These are phyloP conservation scores for Linnemannia exigua DNA, from an alignment of 192 early-diverging fungal species.

Conservation along the genomic window DNA sequence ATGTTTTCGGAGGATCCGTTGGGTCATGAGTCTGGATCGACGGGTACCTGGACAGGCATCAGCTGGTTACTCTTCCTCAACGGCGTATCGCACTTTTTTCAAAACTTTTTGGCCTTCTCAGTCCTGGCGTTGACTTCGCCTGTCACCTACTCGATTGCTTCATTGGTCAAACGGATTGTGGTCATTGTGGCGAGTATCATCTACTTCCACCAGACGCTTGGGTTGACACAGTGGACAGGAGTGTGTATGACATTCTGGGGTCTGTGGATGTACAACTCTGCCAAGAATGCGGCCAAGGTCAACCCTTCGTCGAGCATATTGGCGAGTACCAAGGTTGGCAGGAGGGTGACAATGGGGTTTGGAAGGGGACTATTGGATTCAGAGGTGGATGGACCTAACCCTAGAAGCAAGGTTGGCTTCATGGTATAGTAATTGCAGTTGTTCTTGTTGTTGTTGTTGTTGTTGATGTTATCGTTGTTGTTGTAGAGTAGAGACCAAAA, in stretches of 20 bases:
- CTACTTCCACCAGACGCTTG: conserved; percentile 86
- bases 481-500: too few species aligned
- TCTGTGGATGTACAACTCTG: conserved; percentile 87
- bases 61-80: conserved; percentile 78
- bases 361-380: conserved; percentile 25
- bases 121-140: conserved; percentile 82
- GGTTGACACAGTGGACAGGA: conserved; percentile 76
- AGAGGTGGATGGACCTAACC: conserved; percentile 6
- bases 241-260: conserved; percentile 87
- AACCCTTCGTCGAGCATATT: conserved; percentile 29
- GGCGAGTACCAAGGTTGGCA: conserved; percentile 32
- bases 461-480: too few species aligned
- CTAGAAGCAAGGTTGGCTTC: conserved; percentile 17
- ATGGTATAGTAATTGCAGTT: conserved; percentile 11
- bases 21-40: background rate
- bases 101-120: conserved; percentile 86
- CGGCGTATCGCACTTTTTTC: conserved; percentile 84
- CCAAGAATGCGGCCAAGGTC: conserved; percentile 67
- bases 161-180: conserved; percentile 89
- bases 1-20: conserved; percentile 46
- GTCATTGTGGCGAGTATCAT: conserved; percentile 88
- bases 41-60: conserved; percentile 38
- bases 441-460: too few species aligned
- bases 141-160: conserved; percentile 90
- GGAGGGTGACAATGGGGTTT: conserved; percentile 35